Evolutionary conservation across 23 red algal species (phyloP).

Genomic region (Gracilaria domingensis): DNA sequence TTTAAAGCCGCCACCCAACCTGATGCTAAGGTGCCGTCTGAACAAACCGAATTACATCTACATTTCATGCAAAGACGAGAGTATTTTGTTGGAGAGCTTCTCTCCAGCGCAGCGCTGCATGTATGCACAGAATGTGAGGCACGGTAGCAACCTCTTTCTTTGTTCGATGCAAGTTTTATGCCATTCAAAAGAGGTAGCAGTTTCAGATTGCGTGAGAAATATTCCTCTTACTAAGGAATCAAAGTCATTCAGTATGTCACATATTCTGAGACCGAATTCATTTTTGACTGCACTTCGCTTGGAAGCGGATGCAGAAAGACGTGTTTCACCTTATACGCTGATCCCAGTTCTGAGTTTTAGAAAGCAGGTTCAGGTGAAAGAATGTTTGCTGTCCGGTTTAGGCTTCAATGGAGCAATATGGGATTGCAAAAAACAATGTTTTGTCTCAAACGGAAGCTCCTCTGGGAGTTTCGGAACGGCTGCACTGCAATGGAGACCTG

Average conservation of each 20-base stretch:
- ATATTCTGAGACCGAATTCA: slow-evolving; percentile 30
- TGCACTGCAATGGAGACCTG: background rate
- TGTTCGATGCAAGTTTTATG: no score
- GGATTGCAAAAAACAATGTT: slow-evolving; percentile 1
- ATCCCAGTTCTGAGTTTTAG: background rate
- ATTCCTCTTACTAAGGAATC: background rate
- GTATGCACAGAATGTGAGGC: background rate
- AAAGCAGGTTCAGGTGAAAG: background rate
- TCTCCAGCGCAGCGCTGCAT: slow-evolving; percentile 31
- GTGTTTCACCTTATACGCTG: slow-evolving; percentile 21
- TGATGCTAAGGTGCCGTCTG: background rate
- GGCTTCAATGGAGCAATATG: slow-evolving; percentile 13
- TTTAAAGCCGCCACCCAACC: slow-evolving; percentile 5
- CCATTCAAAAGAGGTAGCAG: background rate
- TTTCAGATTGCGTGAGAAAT: slow-evolving; percentile 1
- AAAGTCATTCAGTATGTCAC: background rate
- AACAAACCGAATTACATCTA: background rate
- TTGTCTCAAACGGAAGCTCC: background rate
- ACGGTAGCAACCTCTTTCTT: background rate
- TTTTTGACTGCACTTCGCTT: slow-evolving; percentile 39
- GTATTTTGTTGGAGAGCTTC: slow-evolving; percentile 44
- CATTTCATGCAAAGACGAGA: slow-evolving; percentile 15
- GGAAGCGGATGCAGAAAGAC: background rate
- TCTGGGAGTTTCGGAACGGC: slow-evolving; percentile 7
- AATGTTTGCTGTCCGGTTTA: slow-evolving; percentile 3